phyloP scores from a whole-genome alignment of 345 rosid species.

The Citrus mangshanensis region DNA sequence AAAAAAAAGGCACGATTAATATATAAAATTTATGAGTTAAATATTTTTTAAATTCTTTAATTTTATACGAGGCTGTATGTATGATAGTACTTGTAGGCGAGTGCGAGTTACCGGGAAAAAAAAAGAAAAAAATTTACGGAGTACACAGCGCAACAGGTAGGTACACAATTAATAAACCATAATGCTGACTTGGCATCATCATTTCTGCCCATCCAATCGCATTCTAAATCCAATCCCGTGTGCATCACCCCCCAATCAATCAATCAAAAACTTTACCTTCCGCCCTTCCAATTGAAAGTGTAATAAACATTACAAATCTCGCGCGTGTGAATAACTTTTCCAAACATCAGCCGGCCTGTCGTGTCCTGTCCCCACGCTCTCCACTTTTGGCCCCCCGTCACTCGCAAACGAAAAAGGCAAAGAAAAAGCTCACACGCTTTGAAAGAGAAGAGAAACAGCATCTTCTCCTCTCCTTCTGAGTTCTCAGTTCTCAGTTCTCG shows the following conservation, averaged over 20 bases:
- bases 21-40: too few relatives aligned
- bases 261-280: too few relatives aligned
- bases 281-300: not conserved
- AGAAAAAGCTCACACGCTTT: not conserved
- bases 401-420: not conserved
- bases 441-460: not conserved
- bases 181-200: slow-evolving; percentile 12
- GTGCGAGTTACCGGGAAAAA: too few relatives aligned
- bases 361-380: slow-evolving; percentile 13
- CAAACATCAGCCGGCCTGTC: slow-evolving; percentile 9
- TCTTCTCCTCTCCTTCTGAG: not conserved
- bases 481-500: not conserved
- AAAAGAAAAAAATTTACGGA: too few relatives aligned
- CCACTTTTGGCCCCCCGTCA: not conserved
- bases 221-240: not conserved
- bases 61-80: too few relatives aligned
- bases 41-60: too few relatives aligned
- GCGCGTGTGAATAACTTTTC: not conserved
- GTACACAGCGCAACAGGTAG: too few relatives aligned
- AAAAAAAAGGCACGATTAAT: too few relatives aligned
- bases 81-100: too few relatives aligned
- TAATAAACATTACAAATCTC: not conserved
- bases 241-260: not conserved
- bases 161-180: not conserved
- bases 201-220: not conserved